Base-by-base conservation (phyloP, 768 basidiomycete genomes). In the Boletellus sp. region DNA sequence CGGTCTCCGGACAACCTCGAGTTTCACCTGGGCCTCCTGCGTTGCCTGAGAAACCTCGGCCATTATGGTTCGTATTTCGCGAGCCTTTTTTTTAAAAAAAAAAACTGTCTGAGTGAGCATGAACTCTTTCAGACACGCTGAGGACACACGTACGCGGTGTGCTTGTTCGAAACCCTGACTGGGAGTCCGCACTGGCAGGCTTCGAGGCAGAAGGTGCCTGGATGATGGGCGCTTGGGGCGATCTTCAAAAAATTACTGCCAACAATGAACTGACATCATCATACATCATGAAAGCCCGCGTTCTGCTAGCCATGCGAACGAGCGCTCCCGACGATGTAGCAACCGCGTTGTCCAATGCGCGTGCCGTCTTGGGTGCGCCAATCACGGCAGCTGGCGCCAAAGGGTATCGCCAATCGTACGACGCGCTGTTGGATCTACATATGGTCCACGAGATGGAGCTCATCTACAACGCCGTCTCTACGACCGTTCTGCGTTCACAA, bases 141-240 rank as follows among this genome's bases (percentile, higher is more conserved):
- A 81, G 92, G 35, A 99, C 95, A 1, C 96, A 98, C 65, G 94
- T 98, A 23, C 79, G 81, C 54, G 96, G 96, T 6, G 85, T 97
- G 9, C 76, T 98, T 17, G 86, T 84, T 36, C 83, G 85, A 12
- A 83, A 90, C 63, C 87, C 92, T 0, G 80, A 83, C 45, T 98
- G 96, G 95, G 79, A 87, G 50, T 63, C 74, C 6, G 75, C 78
- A 3, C 73, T 99, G 11, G 81, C 85, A 6, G 84, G 85, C 0
- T 97, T 92, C 62, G 89, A 92, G 58, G 83, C 89, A 11, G 94
- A 99, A 72, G 90, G 93, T 53, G 90, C 92, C 2, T 95, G 94
- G 87, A 94, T 94, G 81, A 86, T 93, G 31, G 89, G 92, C 6
- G 92, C 94, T 56, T 98, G 94, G 94, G 76, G 79, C 3, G 87